Evolutionary conservation across 2,329 filamentous ascomycete species (phyloP).

Genomic region (Cladosporium velox): DNA sequence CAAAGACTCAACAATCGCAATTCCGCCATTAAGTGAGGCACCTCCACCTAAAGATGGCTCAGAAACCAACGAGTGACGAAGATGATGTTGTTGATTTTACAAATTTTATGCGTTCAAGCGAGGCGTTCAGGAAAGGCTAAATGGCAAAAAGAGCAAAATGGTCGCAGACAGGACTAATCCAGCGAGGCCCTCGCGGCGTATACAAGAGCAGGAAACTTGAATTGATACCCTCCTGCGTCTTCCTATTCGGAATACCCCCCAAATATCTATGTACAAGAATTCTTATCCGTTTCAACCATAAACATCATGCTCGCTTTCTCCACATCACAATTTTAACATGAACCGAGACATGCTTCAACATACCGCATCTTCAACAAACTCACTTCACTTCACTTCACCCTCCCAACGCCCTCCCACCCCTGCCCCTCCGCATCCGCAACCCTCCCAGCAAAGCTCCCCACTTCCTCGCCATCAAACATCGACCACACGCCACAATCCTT

Average conservation of each 20-base stretch:
- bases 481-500: slow-evolving; percentile 20
- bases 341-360: neutral
- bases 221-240: neutral
- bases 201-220: neutral
- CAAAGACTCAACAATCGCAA: neutral
- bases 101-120: slow-evolving; percentile 17
- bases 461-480: slow-evolving; percentile 21
- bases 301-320: neutral
- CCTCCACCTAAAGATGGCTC: neutral
- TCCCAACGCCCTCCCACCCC: slow-evolving; percentile 36
- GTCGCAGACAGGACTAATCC: neutral
- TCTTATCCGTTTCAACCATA: neutral
- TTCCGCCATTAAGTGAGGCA: neutral
- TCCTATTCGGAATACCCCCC: neutral
- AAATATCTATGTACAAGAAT: slow-evolving; percentile 3
- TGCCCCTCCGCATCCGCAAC: slow-evolving; percentile 29
- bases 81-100: neutral
- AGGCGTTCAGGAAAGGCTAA: slow-evolving; percentile 2
- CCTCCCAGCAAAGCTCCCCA: slow-evolving; percentile 27
- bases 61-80: neutral
- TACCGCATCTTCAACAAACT: neutral
- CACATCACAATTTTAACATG: neutral
- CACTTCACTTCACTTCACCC: slow-evolving; percentile 21
- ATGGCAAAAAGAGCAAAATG: neutral
- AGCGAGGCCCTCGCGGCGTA: neutral